Evolutionary conservation across 2,329 filamentous ascomycete genomes (phyloP).

Genomic region (Domatiomyces catenatus): DNA sequence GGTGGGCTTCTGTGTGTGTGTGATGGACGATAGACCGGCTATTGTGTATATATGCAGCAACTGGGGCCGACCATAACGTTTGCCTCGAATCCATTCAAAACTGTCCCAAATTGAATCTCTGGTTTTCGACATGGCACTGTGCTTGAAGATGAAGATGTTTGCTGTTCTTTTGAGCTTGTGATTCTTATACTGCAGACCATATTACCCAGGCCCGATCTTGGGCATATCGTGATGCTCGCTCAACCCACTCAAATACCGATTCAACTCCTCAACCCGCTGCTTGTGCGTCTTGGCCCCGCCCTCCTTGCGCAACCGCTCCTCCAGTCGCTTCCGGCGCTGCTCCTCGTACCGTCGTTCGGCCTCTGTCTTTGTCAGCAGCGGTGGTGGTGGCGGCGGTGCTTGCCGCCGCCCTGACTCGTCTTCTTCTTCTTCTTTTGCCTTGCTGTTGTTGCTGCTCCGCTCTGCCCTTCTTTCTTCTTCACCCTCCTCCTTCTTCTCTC

Average conservation of each 20-base stretch:
- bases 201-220: conserved; percentile 18
- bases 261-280: conserved; percentile 86
- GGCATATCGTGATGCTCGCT: conserved; percentile 96
- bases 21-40: not conserved
- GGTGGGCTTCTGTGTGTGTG: not conserved
- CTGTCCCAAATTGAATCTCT: not conserved
- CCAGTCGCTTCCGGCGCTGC: conserved; percentile 63
- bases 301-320: conserved; percentile 67
- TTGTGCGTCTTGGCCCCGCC: conserved; percentile 83
- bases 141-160: no score
- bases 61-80: not conserved
- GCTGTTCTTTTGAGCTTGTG: no score
- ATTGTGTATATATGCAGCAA: not conserved
- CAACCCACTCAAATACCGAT: conserved; percentile 77
- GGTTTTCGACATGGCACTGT: no score
- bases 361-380: conserved; percentile 56
- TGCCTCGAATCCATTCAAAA: not conserved
- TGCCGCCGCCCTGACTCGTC: conserved; percentile 19
- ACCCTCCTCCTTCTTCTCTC: no score
- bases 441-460: conserved; percentile 17
- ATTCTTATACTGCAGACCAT: not conserved
- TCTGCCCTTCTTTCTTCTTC: conserved; percentile 12
- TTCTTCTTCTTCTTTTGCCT: conserved; percentile 11
- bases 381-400: conserved; percentile 9
- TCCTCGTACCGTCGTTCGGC: conserved; percentile 72